Evolutionary conservation across 2,329 filamentous ascomycete genomes (phyloP).

Genomic region (Paecilomyces niveus): DNA sequence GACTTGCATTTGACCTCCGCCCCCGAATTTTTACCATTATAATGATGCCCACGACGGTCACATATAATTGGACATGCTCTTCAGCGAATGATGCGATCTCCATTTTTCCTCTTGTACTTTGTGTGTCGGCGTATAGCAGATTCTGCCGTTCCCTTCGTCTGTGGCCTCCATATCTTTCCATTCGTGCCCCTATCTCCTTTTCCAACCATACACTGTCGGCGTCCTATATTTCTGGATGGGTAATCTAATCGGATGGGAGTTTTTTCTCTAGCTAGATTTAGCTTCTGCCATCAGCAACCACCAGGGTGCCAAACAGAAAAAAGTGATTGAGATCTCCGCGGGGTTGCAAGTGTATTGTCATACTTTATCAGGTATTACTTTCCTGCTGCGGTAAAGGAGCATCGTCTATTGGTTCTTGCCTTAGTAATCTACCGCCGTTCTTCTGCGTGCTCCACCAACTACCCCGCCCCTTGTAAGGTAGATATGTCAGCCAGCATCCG

Average conservation of each 20-base stretch:
- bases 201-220: not conserved
- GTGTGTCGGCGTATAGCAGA: not conserved
- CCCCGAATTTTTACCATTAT: conserved; percentile 3
- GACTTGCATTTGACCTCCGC: conserved; percentile 1
- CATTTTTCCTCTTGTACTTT: conserved; percentile 1
- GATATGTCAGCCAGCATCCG: not conserved
- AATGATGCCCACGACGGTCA: conserved; percentile 15
- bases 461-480: not conserved
- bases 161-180: not conserved
- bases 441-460: not conserved
- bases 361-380: not conserved
- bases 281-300: not conserved
- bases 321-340: not conserved
- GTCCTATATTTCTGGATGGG: not conserved
- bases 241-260: too few relatives aligned
- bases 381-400: not conserved
- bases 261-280: not conserved
- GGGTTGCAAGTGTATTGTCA: not conserved
- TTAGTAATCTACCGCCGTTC: not conserved
- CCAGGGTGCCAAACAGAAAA: not conserved
- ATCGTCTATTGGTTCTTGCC: not conserved
- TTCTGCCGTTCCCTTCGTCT: not conserved
- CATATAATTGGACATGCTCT: conserved; percentile 7
- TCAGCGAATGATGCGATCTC: conserved; percentile 8
- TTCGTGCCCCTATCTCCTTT: not conserved